Evolutionary conservation across 2,329 filamentous ascomycete genomes (phyloP), one percentile per base, ranked within the genome.

Genomic region (Claviceps digitariae): DNA sequence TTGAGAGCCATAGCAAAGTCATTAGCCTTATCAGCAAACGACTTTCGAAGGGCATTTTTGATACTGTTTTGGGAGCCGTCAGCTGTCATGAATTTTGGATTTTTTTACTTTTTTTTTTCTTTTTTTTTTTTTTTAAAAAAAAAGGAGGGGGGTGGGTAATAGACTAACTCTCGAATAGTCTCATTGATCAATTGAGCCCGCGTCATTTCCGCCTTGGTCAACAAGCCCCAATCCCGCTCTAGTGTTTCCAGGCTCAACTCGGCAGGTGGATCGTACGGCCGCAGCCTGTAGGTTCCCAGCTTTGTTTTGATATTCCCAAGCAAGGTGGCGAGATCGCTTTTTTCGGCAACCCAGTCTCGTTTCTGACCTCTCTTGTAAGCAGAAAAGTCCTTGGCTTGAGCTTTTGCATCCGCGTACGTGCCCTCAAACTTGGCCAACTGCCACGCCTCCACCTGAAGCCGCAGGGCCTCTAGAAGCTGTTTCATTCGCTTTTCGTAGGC

Each of bases 261-360:
- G 52, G 79, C 75, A 3, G 93, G 93, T 38, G 93, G 93, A 48
- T 95, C 86, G 63, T 98, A 98, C 7, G 91, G 86, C 57, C 88
- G 82, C 53, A 98, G 72, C 50, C 90, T 83, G 67, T 98, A 98
- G 43, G 93, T 98, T 61, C 88, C 90, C 61, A 98, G 76, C 69
- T 98, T 98, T 1, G 93, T 98, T 75, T 96, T 97, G 77, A 98
- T 97, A 69, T 98, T 98, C 38, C 93, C 93, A 53, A 98, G 74
- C 56, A 98, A 72, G 4, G 91, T 93, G 38, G 90, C 89, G 54
- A 98, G 75, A 64, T 98, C 93, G 55, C 89, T 95, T 76, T 96
- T 97, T 72, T 98, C 93, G 1, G 89, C 93, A 29, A 98, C 93
- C 93, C 93, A 98, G 55, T 87, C 82, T 56, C 93, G 81, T 75